Conservation (phyloP, 306 rosid genomes). For the Leucaena leucocephala region DNA sequence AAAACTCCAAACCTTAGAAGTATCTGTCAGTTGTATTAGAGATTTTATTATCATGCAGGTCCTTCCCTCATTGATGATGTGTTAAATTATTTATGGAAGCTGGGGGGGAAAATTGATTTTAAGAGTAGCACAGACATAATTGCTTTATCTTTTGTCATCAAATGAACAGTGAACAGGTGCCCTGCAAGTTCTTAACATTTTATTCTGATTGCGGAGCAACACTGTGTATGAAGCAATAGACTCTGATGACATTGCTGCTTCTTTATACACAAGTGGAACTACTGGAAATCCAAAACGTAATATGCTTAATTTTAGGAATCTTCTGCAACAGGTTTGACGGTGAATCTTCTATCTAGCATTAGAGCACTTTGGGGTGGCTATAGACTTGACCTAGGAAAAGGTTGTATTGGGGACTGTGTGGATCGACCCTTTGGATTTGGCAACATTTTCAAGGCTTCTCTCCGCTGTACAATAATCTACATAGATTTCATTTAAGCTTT, state of each 20-base stretch:
- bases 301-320: constrained; percentile 85
- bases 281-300: constrained; percentile 95
- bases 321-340: constrained; percentile 86
- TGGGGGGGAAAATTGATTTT: not conserved
- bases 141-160: not conserved
- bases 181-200: constrained; percentile 32
- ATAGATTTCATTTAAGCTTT: not conserved
- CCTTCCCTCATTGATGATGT: not conserved
- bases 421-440: constrained; percentile 22
- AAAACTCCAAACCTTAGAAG: not conserved
- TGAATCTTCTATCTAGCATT: constrained; percentile 29
- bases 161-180: constrained; percentile 13
- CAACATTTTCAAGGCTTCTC: not conserved
- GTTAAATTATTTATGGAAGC: not conserved
- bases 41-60: not conserved
- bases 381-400: no score
- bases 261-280: constrained; percentile 92
- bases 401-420: no score
- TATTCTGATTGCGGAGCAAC: constrained; percentile 55
- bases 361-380: no score
- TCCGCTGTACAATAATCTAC: not conserved
- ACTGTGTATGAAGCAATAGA: constrained; percentile 63
- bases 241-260: constrained; percentile 81
- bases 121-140: not conserved
- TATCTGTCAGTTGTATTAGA: not conserved